Base-by-base conservation (phyloP, 768 basidiomycete genomes). In the Holtermannia corniformis region DNA sequence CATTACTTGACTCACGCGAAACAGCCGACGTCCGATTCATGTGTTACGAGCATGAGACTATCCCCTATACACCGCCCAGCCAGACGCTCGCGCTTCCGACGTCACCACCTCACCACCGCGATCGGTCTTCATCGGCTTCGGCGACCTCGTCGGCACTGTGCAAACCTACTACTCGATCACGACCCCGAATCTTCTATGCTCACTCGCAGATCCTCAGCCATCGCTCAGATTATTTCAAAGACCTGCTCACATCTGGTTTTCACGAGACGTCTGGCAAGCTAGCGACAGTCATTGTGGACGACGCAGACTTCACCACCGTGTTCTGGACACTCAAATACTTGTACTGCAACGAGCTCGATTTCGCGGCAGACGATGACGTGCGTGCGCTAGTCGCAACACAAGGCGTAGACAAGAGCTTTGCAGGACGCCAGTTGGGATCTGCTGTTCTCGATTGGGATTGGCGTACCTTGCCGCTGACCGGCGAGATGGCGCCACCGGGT, bases 11-110 rank as follows among this genome's bases (percentile, higher is more conserved):
- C 49, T 47, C 64, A 81, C n/a, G n/a, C n/a, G 81, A 83, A 60
- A 85, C 85, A 2, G 85, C 85, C 11, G 86, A 88, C 64, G 81
- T 88, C 4, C 77, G 79, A 50, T 86, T 88, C 58, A 72, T 87
- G 7, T 86, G 85, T 63, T 72, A 87, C 5, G 85, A 88, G 64
- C 72, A 76, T 47, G 41, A 41, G 4, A 42, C 14, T 57, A 24
- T 63, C 73, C 43, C 62, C n/a, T n/a, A n/a, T n/a, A n/a, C n/a
- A n/a, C n/a, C n/a, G n/a, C n/a, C n/a, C n/a, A n/a, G 64, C 1
- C 57, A 60, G n/a, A 70, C 67, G 4, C 61, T 55, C 24, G 58
- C 71, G 3, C 63, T 71, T 3, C 70, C 63, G 19, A 60, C 67
- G 3, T 57, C 72, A 26, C 78, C 0, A 67, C 71, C 1, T 77